Percentiles rank a stretch among this genome's conserved stretches.
Evolutionary conservation across 768 basidiomycete genomes (phyloP).

Genomic region (Rhodotorula graminis): DNA sequence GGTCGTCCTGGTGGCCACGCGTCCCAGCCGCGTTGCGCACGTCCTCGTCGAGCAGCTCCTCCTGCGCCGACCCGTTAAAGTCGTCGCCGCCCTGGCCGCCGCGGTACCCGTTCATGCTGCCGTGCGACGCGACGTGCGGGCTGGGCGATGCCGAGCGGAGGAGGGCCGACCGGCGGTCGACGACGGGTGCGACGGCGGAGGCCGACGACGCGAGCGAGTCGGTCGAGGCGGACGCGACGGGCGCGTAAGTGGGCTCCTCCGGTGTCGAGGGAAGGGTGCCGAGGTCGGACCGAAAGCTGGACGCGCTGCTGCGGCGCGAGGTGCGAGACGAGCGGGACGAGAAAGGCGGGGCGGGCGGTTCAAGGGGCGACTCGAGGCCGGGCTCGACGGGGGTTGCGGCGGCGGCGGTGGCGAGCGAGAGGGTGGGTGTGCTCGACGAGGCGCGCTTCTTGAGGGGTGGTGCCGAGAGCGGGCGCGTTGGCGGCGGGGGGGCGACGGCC

Average conservation of each 20-base stretch:
- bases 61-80: constrained; percentile 19
- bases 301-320: background rate
- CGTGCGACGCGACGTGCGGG: background rate
- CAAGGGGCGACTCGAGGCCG: constrained; percentile 8
- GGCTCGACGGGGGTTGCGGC: background rate
- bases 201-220: background rate
- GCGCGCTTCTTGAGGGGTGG: background rate
- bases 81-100: background rate
- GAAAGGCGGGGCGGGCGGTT: constrained; percentile 20
- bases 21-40: background rate
- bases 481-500: background rate
- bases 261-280: background rate
- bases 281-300: background rate
- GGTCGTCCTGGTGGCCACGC: constrained; percentile 6
- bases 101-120: background rate
- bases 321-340: background rate
- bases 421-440: background rate
- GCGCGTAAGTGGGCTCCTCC: background rate
- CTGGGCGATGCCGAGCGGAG: background rate
- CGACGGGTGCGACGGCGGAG: background rate
- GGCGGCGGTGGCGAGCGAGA: background rate
- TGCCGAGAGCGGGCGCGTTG: too few species aligned
- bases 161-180: background rate
- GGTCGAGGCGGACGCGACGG: background rate
- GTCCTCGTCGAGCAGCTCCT: constrained; percentile 25